Base-by-base conservation (phyloP, 495 filamentous ascomycete species). In the Penicillium diatomitis region DNA sequence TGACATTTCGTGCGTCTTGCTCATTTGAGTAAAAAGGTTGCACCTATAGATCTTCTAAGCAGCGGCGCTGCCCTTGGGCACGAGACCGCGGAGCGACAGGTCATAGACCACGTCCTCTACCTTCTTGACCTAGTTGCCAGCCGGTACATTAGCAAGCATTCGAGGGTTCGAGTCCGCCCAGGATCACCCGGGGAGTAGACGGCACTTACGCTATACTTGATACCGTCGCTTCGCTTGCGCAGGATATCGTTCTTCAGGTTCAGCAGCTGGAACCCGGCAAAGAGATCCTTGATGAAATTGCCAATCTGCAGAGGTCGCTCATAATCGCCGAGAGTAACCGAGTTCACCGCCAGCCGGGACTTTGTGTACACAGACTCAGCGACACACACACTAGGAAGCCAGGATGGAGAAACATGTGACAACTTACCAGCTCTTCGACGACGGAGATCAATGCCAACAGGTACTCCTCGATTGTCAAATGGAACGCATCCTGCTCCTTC, bases 71-170 rank as follows among this genome's bases (percentile, higher is more conserved):
- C 60, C 56, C 48, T 71, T 70, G 8, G 87, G 83, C 20, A 95
- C 75, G 51, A 97, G 65, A 56, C 91, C 90, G 46, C 91, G 78
- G 63, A 97, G 68, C 4, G 85, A 88, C 31, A 98, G 73, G 62
- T 98, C 92, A 58, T 98, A 98, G 11, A 95, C 90, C 20, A 98
- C 89, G 67, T 98, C 92, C 72, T 98, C 92, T 35, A 95, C 88
- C 69, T 95, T 95, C 76, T 97, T 97, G 41, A 87, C 75, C 81
- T 84, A 52, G 49, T 53, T 35, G 27, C 8, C 9, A 58, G 47
- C 41, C 30, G 44, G 41, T 35, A 8, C 27, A n/a, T 27, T 8
- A 11, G 1, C 34, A 6, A 20, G 20, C 20, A 20, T 20, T 20
- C 10, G 2, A 10, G 12, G 7, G 2, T 31, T 32, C 27, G 4